These are phyloP conservation scores for Auxenochlorella protothecoides DNA, from an alignment of 139 green algal species.

Conservation along the genomic window DNA sequence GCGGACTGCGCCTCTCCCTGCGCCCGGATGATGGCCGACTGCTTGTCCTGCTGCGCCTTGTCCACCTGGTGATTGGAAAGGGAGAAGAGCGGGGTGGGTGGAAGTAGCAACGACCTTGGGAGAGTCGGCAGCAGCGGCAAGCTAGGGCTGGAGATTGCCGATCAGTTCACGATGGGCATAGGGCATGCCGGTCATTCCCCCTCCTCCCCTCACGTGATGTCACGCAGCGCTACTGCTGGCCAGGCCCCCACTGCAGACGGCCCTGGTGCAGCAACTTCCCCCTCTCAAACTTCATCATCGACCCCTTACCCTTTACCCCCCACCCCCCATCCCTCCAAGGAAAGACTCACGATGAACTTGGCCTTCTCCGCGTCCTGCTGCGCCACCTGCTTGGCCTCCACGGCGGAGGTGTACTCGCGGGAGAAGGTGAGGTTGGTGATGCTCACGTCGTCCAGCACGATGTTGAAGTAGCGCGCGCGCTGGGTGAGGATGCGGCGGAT, in stretches of 20 bases:
- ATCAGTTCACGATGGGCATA: too few species aligned
- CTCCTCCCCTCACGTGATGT: too few species aligned
- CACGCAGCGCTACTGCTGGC: too few species aligned
- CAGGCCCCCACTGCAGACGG: too few species aligned
- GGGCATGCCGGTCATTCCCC: too few species aligned
- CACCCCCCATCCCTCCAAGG: not conserved
- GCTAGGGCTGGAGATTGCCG: too few species aligned
- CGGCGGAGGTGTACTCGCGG: conserved; percentile 88
- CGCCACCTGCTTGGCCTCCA: conserved; percentile 98
- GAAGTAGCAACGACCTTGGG: too few species aligned
- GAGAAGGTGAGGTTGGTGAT: conserved; percentile 96
- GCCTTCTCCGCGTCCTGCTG: conserved; percentile 97
- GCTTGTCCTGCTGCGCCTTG: conserved; percentile 94
- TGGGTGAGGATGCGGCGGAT: conserved; percentile 86
- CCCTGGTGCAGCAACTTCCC: too few species aligned
- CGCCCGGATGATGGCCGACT: conserved; percentile 80
- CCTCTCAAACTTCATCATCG: too few species aligned
- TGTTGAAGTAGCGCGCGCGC: conserved; percentile 85
- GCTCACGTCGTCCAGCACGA: conserved; percentile 97
- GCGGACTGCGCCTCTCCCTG: conserved; percentile 85
- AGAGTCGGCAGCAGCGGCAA: too few species aligned
- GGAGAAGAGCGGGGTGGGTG: too few species aligned
- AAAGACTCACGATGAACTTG: conserved; percentile 77
- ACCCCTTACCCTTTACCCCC: not conserved
- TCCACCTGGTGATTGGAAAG: conserved; percentile 53